A percentile compares a stretch with the other conserved stretches of the same genome.
phyloP scores from a whole-genome alignment of 2,329 filamentous ascomycete genomes.

The Colletotrichum sidae region DNA sequence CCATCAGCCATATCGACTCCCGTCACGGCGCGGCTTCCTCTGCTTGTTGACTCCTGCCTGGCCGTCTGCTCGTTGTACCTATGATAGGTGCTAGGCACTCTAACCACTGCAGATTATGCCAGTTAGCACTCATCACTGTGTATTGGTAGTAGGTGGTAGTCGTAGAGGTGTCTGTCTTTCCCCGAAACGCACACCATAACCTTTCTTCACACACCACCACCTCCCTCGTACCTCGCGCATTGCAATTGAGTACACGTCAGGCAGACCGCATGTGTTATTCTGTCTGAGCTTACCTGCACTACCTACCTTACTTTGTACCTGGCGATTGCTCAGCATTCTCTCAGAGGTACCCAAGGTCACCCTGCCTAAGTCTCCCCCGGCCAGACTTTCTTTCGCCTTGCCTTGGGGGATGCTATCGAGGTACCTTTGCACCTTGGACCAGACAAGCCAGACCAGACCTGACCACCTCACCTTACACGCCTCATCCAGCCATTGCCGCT shows the following conservation, averaged over 20 bases:
- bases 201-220: conserved; percentile 11
- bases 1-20: no score
- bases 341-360: background rate
- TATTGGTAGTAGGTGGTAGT: background rate
- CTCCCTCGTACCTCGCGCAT: conserved; percentile 5
- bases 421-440: conserved; percentile 5
- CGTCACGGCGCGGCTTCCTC: no score
- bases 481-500: conserved; percentile 36
- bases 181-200: conserved; percentile 31
- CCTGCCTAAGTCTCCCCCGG: background rate
- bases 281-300: no score
- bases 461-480: conserved; percentile 26
- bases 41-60: no score
- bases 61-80: no score
- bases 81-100: no score
- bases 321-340: no score
- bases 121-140: no score
- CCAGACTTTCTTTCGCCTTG: background rate
- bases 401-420: background rate
- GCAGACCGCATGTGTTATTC: no score
- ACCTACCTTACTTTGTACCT: no score
- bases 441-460: background rate
- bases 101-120: no score
- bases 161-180: conserved; percentile 29
- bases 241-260: no score